These are phyloP conservation scores for Neurospora crassa DNA, from an alignment of 2,329 filamentous ascomycete genomes.

Conservation along the genomic window DNA sequence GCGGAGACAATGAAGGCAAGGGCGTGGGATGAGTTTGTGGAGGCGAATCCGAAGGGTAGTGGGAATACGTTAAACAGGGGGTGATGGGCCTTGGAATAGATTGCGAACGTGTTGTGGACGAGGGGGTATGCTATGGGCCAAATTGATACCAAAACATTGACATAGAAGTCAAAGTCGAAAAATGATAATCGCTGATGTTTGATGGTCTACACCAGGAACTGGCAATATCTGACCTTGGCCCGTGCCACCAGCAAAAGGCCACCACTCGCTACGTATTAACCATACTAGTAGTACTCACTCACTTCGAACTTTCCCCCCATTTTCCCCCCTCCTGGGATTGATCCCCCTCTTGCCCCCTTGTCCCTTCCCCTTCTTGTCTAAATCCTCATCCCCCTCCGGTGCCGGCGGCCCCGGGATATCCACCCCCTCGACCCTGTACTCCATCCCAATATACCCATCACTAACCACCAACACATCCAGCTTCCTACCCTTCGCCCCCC, in stretches of 20 bases:
- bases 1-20: slow-evolving; percentile 87
- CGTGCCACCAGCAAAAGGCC: neutral
- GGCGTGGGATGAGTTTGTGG: slow-evolving; percentile 89
- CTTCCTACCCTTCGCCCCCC: slow-evolving; percentile 41
- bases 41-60: slow-evolving; percentile 76
- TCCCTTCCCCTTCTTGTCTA: slow-evolving; percentile 2
- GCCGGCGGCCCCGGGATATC: slow-evolving; percentile 41
- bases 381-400: slow-evolving; percentile 34
- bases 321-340: neutral
- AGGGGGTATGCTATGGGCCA: too few species aligned
- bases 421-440: slow-evolving; percentile 38
- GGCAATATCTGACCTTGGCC: neutral
- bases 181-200: neutral
- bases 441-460: slow-evolving; percentile 77
- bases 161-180: neutral
- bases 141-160: neutral
- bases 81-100: slow-evolving; percentile 14
- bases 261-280: too few species aligned
- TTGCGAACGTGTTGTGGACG: too few species aligned
- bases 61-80: slow-evolving; percentile 80
- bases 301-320: neutral
- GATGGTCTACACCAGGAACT: neutral
- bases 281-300: neutral
- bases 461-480: slow-evolving; percentile 72
- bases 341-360: neutral